Base-by-base conservation (phyloP, 345 rosid species). In the Hypericum androsaemum region DNA sequence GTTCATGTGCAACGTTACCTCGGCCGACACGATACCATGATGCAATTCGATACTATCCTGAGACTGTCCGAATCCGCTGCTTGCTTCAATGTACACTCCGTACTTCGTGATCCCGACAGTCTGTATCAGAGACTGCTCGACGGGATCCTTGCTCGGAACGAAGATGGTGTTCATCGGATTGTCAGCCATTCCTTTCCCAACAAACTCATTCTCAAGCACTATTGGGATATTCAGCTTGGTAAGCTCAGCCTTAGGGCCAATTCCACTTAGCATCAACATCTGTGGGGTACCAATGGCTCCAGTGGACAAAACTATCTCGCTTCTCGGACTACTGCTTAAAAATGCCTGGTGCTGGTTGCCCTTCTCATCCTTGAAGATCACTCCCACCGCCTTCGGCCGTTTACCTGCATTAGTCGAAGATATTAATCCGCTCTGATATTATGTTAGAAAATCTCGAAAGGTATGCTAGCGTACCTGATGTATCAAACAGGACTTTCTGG, bases 211-310 rank as follows among this genome's bases (percentile, higher is more conserved):
- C 45, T 77, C 71, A 9, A 78, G 58, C 7, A 88, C 89, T 10
- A 71, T 50, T 6, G 95, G 66, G 61, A 94, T 81, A 71, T 77
- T 81, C 36, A 81, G 46, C 47, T 74, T 77, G 62, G 77, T 44
- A 3, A 92, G 89, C 39, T 85, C 84, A 8, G 56, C 66, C 70
- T 67, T 79, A 2, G 97, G 95, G 38, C 99, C 99, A 54, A 92
- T 61, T 3, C 99, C 99, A 60, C 99, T 92, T 7, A 92, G 76
- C 71, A 88, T 40, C 28, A 92, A 55, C 85, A 92, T 67, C 45
- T 92, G 99, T 36, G 99, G 99, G 36, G 85, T 77, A 13, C 89
- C 97, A 8, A 92, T 80, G 8, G 99, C 99, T 40, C 99, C 99
- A 51, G 77, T 64, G 0, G 97, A 88, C 60, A 88, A 45, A 47